These are phyloP conservation scores for Lentinus polychrous DNA, from an alignment of 1,284 basidiomycete genomes.

Conservation along the genomic window DNA sequence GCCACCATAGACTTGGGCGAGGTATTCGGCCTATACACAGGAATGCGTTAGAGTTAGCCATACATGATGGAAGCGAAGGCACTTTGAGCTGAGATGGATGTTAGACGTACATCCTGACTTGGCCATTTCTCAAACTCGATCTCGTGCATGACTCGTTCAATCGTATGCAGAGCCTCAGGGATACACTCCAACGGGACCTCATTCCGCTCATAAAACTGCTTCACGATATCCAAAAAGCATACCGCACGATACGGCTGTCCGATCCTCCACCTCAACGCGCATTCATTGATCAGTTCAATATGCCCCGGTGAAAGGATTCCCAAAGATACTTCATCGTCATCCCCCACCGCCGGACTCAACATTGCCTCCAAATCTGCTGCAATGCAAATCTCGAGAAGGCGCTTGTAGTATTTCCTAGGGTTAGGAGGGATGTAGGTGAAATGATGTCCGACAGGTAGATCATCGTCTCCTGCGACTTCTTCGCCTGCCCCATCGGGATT, in stretches of 20 bases:
- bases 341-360: conserved; percentile 80
- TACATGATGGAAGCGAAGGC: too few species aligned
- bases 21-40: conserved; percentile 49
- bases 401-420: conserved; percentile 79
- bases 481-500: conserved; percentile 34
- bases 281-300: conserved; percentile 81
- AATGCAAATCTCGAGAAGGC: conserved; percentile 81
- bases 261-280: conserved; percentile 87
- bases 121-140: conserved; percentile 75
- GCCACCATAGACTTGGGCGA: conserved; percentile 56
- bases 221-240: conserved; percentile 85
- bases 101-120: conserved; percentile 55
- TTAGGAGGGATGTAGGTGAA: conserved; percentile 91
- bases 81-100: conserved; percentile 26
- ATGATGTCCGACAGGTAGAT: conserved; percentile 60
- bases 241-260: conserved; percentile 71
- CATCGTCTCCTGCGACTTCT: conserved; percentile 55
- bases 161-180: conserved; percentile 76
- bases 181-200: conserved; percentile 94
- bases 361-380: conserved; percentile 86
- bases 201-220: conserved; percentile 82
- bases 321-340: conserved; percentile 93
- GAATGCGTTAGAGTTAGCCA: not conserved
- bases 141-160: conserved; percentile 68
- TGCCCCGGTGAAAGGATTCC: conserved; percentile 85